Evolutionary conservation across 306 rosid species (phyloP).

Genomic region (Rosa persica): DNA sequence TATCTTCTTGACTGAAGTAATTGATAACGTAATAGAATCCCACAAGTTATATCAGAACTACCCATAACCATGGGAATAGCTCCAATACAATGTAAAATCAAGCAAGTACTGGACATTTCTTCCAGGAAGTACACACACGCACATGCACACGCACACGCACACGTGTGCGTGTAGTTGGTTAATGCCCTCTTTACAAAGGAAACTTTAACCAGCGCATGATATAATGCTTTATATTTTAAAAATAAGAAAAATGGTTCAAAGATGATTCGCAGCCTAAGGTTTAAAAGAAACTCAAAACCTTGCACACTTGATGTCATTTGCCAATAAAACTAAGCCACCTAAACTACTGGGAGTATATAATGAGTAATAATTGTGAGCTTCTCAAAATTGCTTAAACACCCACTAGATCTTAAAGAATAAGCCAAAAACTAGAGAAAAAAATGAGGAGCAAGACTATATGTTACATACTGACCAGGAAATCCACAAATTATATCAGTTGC

Average conservation of each 20-base stretch:
- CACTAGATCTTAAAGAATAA: not conserved
- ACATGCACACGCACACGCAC: too few species aligned
- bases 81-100: not conserved
- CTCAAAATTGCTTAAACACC: not conserved
- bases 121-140: too few species aligned
- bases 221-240: not conserved
- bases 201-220: too few species aligned
- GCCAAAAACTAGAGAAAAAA: not conserved
- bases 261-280: not conserved
- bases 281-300: not conserved
- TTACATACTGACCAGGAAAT: constrained; percentile 86
- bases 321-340: not conserved
- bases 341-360: not conserved
- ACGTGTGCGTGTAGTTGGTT: too few species aligned
- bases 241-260: not conserved
- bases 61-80: not conserved
- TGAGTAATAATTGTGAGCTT: not conserved
- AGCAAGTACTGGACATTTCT: not conserved
- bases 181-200: too few species aligned
- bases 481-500: constrained; percentile 99
- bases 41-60: not conserved
- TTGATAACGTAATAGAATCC: not conserved
- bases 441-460: not conserved
- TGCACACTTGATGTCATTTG: not conserved
- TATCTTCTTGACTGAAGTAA: constrained; percentile 18